Evolutionary conservation across 768 basidiomycete species (phyloP).

Genomic region (Trametes punicea): DNA sequence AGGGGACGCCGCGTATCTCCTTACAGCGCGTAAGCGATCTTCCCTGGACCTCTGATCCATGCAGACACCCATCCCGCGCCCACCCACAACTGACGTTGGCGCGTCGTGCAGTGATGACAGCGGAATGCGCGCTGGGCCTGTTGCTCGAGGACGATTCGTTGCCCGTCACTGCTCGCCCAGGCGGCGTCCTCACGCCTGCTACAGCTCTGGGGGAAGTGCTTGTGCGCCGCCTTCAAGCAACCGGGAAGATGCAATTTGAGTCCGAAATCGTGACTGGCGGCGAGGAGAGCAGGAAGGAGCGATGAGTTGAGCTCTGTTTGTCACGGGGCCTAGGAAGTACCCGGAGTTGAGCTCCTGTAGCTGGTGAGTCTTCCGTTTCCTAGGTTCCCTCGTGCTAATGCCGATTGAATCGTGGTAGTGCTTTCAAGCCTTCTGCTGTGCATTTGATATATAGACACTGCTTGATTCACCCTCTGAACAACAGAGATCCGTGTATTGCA

Average conservation of each 20-base stretch:
- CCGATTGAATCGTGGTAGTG: too few relatives aligned
- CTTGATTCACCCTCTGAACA: too few relatives aligned
- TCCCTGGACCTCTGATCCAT: not conserved
- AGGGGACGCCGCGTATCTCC: constrained; percentile 75
- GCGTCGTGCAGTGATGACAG: constrained; percentile 56
- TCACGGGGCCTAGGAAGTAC: too few relatives aligned
- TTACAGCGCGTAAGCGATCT: constrained; percentile 50
- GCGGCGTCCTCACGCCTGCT: constrained; percentile 83
- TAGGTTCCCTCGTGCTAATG: too few relatives aligned
- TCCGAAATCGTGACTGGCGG: constrained; percentile 39
- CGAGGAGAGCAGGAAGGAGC: constrained; percentile 14
- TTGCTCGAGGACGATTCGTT: constrained; percentile 55
- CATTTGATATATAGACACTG: too few relatives aligned
- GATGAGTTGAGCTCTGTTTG: too few relatives aligned
- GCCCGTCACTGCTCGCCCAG: constrained; percentile 53
- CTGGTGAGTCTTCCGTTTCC: too few relatives aligned
- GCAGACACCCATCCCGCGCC: too few relatives aligned
- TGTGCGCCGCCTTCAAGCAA: constrained; percentile 60
- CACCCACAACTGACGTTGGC: not conserved
- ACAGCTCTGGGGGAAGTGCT: constrained; percentile 78
- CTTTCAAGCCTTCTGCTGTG: too few relatives aligned
- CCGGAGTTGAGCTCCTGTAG: too few relatives aligned
- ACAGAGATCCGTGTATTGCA: too few relatives aligned
- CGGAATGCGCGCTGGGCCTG: constrained; percentile 74
- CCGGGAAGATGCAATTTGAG: constrained; percentile 55